Base-by-base conservation (phyloP, 371 early-diverging fungal species). In the Rhizopus sp. region DNA sequence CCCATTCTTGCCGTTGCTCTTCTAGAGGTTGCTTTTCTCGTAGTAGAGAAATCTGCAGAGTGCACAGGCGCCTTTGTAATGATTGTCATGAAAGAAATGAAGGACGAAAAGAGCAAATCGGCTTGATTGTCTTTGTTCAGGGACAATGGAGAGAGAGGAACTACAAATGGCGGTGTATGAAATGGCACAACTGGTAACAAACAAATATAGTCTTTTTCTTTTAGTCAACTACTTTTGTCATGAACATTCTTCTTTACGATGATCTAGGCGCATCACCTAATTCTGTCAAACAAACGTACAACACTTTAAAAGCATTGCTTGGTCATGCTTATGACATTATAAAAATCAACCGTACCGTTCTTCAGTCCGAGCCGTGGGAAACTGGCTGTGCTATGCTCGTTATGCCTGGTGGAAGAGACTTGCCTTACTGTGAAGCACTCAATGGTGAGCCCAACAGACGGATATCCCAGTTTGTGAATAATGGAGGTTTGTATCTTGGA, bases 401-500 rank as follows among this genome's bases (percentile, higher is more conserved):
- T 5, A 73, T 97, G 13, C 95, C 95, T 2, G 96, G 96, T 30
- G 96, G 95, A 0, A 76, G 93, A 34, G 95, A 95, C 67, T 47
- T 88, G 41, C 93, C 93, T 3, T 94, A 91, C 57, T 79, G 87
- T 31, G 69, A 80, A 7, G 81, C 86, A 53, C 77, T 95, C 40
- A 69, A 78, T 23, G 89, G 88, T 2, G 52, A 54, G 23, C 76
- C 77, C 46, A 84, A 88, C 47, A 53, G 33, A 3, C 78, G 79
- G 16, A 91, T 97, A 49, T 57, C 60, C 5, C 63, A 73, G 4
- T 98, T 85, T 75, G 93, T 97, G 3, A 45, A 59, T 0, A 54
- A 59, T 9, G 96, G 96, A 12, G 98, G 98, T 3, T 73, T 79
- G n/a, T 95, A 92, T 64, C 66, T 94, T 34, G 98, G 98, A 1